Base-by-base conservation (phyloP, 1,284 basidiomycete genomes). In the Gomphus bonarii region DNA sequence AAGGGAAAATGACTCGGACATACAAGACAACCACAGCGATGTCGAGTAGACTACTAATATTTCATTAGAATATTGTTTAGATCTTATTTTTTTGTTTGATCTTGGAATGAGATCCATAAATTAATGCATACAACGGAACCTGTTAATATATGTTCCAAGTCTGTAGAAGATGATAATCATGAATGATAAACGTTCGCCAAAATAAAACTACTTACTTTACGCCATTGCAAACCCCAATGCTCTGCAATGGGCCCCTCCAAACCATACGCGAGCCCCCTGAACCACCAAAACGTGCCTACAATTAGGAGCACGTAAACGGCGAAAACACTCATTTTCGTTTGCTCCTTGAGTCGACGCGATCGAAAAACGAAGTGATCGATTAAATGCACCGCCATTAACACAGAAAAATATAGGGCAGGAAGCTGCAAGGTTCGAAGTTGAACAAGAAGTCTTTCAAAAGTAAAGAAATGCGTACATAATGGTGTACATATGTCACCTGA, bases 381-480 rank as follows among this genome's bases (percentile, higher is more conserved):
- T 49, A 98, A 68, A 68, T 97, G 92, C 0, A 84, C 91, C 46
- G 87, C 75, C 85, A 97, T 93, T 56, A 99, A 72, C 47, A 98
- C 91, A 3, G 94, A 82, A 73, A 99, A 99, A 76, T 95, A 98
- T 12, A 98, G 74, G 0, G 95, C 95, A 2, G 95, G 95, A 6
- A 99, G 83, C 87, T 91, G 63, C 2, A 54, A 28, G 44, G 18
- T n/a, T n/a, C n/a, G 46, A 33, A 58, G n/a, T 51, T 25, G 28
- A 58, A 22, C 28, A 43, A 28, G 38, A 30, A 12, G 16, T 40
- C 10, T 43, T 22, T 18, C 31, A 46, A 25, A 16, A n/a, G 33
- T 14, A 43, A 10, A 60, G 16, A 36, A 20, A 74, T 33, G 31
- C 85, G 57, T 63, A 88, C 85, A 66, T 91, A 93, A 74, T 94